Base-by-base conservation (phyloP, 805 yeast genomes). In the Komagataella pastoris region DNA sequence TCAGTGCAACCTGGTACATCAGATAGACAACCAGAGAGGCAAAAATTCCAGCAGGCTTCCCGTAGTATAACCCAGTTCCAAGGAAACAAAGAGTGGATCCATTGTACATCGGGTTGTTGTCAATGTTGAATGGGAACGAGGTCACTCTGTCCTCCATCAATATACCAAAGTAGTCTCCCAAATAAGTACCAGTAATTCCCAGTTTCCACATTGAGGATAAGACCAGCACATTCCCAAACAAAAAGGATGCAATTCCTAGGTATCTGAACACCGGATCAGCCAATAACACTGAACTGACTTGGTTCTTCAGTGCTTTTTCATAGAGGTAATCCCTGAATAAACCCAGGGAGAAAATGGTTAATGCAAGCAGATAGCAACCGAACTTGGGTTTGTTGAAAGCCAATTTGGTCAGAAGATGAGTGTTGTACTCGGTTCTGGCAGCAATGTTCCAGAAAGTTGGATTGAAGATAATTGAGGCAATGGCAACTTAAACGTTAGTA, bases 81-180 rank as follows among this genome's bases (percentile, higher is more conserved):
- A 93, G 70, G 74, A 93, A 93, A 50, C 95, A 81, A 57, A 91
- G 70, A 19, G 90, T 79, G 7, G 96, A 86, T 14, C 99, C 99
- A 62, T 85, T 84, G 68, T 93, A 93, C 99, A 93, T 93, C 57
- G 99, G 99, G 67, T 93, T 91, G 61, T 88, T 83, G 56, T 83
- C 77, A 52, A 90, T 80, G 60, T 83, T 90, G 77, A 93, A 93
- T 14, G 99, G 99, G 77, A 93, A 93, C 1, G 85, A 81, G 17
- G 91, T 84, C 54, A 93, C 96, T 62, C 96, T 78, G 56, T 86
- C 79, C 55, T 83, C 81, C 93, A 91, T 93, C 59, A 93, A 76
- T 60, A 93, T 90, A 1, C 98, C 98, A 68, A 93, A 93, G 70
- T 93, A 95, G 67, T 93, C 99, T 47, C 99, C 99, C 54, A 93